Percentiles rank a stretch among this genome's conserved stretches.
phyloP scores from a whole-genome alignment of 2,329 filamentous ascomycete species.

The Cordyceps cateniannulata region DNA sequence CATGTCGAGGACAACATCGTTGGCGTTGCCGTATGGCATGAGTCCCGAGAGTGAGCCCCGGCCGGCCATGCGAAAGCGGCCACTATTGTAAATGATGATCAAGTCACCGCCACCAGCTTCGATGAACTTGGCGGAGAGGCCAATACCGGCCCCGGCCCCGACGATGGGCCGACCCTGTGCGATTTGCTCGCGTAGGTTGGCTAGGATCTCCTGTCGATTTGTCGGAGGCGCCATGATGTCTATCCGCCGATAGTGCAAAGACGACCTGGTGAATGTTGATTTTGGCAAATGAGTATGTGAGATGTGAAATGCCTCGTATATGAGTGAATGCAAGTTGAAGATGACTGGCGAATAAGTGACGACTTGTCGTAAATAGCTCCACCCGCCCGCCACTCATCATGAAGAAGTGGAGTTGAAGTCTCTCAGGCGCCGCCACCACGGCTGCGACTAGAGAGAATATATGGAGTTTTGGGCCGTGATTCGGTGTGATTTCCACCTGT shows the following conservation, averaged over 20 bases:
- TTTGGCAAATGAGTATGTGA: too few species aligned
- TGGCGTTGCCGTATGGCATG: constrained; percentile 67
- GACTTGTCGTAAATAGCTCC: neutral
- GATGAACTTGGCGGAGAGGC: constrained; percentile 63
- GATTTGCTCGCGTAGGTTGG: constrained; percentile 46
- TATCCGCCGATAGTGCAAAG: too few species aligned
- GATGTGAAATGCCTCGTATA: neutral
- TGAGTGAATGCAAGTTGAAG: too few species aligned
- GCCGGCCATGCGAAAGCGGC: constrained; percentile 67
- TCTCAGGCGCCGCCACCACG: neutral
- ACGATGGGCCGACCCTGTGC: constrained; percentile 52
- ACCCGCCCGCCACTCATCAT: neutral
- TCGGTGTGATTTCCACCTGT: neutral
- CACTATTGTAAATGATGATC: constrained; percentile 68
- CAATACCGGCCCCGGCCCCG: constrained; percentile 64
- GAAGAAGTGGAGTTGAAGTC: constrained; percentile 7
- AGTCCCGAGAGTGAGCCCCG: constrained; percentile 61
- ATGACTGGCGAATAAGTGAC: neutral
- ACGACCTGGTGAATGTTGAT: too few species aligned
- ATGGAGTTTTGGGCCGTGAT: neutral
- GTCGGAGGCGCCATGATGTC: constrained; percentile 49
- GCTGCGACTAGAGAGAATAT: neutral
- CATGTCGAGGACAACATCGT: constrained; percentile 65
- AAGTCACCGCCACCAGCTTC: constrained; percentile 63
- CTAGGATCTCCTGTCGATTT: constrained; percentile 49